Evolutionary conservation across 2,329 filamentous ascomycete genomes (phyloP).

Genomic region (Hymenoscyphus occultus): DNA sequence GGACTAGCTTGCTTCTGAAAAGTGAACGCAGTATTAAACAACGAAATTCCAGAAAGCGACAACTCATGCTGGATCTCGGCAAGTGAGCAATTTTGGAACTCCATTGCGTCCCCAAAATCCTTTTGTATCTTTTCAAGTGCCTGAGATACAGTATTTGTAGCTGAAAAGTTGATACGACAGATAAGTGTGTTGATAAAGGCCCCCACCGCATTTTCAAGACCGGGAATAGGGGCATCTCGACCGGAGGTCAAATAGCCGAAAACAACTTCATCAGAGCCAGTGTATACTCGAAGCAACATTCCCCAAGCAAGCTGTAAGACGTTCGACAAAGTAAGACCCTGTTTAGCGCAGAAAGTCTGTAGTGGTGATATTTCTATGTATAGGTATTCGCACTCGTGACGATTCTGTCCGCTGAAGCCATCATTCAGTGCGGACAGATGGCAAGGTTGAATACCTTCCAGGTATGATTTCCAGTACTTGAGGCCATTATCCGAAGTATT

Average conservation of each 20-base stretch:
- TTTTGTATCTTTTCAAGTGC: constrained; percentile 13
- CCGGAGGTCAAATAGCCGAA: constrained; percentile 43
- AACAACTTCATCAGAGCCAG: constrained; percentile 37
- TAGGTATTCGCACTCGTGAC: constrained; percentile 19
- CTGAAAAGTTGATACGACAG: constrained; percentile 10
- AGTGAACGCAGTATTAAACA: constrained; percentile 44
- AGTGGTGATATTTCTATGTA: constrained; percentile 25
- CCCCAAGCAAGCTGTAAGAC: constrained; percentile 41
- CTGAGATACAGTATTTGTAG: not conserved
- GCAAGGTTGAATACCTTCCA: constrained; percentile 30
- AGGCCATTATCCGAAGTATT: constrained; percentile 22
- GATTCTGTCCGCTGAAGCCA: constrained; percentile 19
- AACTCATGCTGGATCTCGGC: constrained; percentile 36
- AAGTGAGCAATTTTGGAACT: constrained; percentile 15
- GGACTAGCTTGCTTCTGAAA: constrained; percentile 36
- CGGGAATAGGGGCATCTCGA: constrained; percentile 14
- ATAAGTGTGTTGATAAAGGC: constrained; percentile 17
- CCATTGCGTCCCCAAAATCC: constrained; percentile 12
- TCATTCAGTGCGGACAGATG: constrained; percentile 38
- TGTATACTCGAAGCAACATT: constrained; percentile 40
- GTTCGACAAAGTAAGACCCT: constrained; percentile 38
- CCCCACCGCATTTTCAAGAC: constrained; percentile 16
- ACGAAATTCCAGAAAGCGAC: constrained; percentile 35
- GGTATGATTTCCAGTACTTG: constrained; percentile 33
- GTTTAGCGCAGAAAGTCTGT: constrained; percentile 7